Evolutionary conservation across 1,284 basidiomycete genomes (phyloP).

Genomic region (Ceratobasidium sp.): DNA sequence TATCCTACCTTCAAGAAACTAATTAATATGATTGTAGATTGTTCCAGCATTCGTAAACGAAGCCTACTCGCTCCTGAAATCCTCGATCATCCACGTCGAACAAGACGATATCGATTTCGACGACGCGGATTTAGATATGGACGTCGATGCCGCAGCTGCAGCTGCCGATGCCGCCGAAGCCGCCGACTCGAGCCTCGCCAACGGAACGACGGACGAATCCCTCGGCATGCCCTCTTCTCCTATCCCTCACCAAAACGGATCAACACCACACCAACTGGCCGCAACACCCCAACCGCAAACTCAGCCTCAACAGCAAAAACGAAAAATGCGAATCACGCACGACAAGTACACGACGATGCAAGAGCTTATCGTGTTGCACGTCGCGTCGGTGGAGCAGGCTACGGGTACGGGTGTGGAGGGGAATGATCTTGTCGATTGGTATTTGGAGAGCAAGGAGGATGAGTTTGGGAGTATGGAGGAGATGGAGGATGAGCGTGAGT

Average conservation of each 20-base stretch:
- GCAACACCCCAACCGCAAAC: conserved; percentile 53
- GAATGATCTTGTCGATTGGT: conserved; percentile 96
- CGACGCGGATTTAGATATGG: conserved; percentile 73
- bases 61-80: conserved; percentile 92
- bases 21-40: conserved; percentile 68
- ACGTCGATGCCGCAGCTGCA: conserved; percentile 58
- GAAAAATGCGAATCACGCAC: conserved; percentile 93
- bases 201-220: conserved; percentile 2
- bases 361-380: conserved; percentile 87
- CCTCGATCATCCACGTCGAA: conserved; percentile 99
- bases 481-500: conserved; percentile 91
- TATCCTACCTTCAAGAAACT: neutral
- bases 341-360: conserved; percentile 95
- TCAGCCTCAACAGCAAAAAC: conserved; percentile 65
- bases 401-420: conserved; percentile 85
- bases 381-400: conserved; percentile 83
- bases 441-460: conserved; percentile 89
- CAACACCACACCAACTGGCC: conserved; percentile 51
- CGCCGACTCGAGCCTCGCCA: conserved; percentile 49
- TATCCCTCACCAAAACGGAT: conserved; percentile 50
- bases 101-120: conserved; percentile 99
- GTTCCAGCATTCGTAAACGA: conserved; percentile 94
- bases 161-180: conserved; percentile 55
- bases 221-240: conserved; percentile 15
- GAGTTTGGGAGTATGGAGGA: conserved; percentile 89